Conservation (phyloP, 371 early-diverging fungal genomes). For the Batkoa obscura region DNA sequence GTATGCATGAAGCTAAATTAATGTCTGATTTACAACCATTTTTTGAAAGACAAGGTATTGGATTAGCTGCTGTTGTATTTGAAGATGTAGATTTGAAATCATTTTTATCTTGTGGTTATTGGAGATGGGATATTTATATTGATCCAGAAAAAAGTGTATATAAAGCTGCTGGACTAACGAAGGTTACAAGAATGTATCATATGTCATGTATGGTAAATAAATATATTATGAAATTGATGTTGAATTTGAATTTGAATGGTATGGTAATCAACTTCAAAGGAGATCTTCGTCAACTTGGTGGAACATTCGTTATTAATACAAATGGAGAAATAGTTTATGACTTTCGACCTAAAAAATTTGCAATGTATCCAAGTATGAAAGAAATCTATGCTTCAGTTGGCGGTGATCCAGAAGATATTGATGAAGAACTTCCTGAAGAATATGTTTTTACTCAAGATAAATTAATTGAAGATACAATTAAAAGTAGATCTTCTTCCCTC, state of each 20-base stretch:
- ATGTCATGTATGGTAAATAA: neutral
- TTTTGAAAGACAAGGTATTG: neutral
- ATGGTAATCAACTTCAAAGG: neutral
- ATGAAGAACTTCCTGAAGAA: neutral
- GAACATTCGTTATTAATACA: constrained; percentile 4
- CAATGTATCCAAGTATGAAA: constrained; percentile 1
- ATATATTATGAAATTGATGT: neutral
- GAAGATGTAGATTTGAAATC: constrained; percentile 2
- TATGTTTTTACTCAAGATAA: too few relatives aligned
- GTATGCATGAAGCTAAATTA: neutral
- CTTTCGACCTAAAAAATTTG: neutral
- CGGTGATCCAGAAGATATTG: constrained; percentile 1
- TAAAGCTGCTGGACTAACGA: neutral
- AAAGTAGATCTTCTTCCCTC: too few relatives aligned
- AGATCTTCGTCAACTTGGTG: neutral
- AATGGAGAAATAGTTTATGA: neutral
- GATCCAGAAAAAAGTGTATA: neutral
- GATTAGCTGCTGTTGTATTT: constrained; percentile 3
- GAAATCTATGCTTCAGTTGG: constrained; percentile 3
- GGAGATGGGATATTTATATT: constrained; percentile 1
- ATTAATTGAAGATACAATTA: too few relatives aligned
- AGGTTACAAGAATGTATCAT: neutral
- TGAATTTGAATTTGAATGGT: neutral
- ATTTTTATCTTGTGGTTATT: constrained; percentile 1
- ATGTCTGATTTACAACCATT: neutral